Evolutionary conservation across 140 eudicot genomes (phyloP).

Genomic region (Artemisia princeps): DNA sequence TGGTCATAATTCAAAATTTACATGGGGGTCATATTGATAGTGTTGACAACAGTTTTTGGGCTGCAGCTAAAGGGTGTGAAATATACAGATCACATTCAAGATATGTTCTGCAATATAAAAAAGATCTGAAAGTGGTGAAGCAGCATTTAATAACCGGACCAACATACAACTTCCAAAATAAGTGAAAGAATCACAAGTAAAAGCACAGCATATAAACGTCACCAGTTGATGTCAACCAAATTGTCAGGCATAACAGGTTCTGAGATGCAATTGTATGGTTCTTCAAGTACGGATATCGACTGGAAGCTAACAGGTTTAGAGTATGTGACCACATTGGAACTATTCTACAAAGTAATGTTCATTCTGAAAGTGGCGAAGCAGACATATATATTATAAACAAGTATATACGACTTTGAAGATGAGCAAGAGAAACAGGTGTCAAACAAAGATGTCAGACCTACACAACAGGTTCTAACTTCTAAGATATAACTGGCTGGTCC

Average conservation of each 20-base stretch:
- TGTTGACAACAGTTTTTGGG: not conserved
- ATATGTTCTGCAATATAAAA: not conserved
- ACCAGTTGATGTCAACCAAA: no score
- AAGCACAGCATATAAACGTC: no score
- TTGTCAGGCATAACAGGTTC: no score
- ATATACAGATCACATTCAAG: not conserved
- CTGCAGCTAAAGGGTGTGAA: no score
- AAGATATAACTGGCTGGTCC: not conserved
- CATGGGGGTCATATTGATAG: not conserved
- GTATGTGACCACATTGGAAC: not conserved
- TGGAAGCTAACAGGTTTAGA: no score
- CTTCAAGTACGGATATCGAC: no score
- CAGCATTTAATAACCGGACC: no score
- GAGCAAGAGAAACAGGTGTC: not conserved
- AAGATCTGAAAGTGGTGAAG: not conserved
- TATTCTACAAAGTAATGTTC: not conserved
- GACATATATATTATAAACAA: no score
- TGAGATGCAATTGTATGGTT: no score
- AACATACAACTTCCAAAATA: no score
- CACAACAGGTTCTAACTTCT: not conserved
- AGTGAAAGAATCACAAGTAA: no score
- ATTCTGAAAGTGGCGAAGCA: not conserved
- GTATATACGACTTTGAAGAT: not conserved
- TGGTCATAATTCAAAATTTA: constrained; percentile 5
- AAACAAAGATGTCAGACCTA: not conserved